Conservation (phyloP, 208 protist species). For the Willaertia magna region DNA sequence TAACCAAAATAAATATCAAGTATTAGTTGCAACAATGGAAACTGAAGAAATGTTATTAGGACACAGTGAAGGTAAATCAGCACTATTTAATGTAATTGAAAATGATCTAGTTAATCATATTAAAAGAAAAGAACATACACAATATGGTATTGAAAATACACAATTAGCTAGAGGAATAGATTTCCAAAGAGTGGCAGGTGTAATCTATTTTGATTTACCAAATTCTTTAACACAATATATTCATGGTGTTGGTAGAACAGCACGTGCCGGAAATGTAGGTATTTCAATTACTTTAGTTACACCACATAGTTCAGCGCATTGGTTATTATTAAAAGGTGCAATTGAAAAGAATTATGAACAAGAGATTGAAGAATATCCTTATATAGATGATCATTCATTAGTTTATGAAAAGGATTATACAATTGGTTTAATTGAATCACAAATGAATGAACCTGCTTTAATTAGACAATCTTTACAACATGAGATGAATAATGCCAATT, state of each 20-base stretch:
- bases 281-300: conserved; percentile 63
- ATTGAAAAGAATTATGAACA: background rate
- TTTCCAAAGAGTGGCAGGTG: conserved; percentile 50
- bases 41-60: too few species aligned
- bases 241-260: conserved; percentile 88
- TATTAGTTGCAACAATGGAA: background rate
- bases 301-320: background rate
- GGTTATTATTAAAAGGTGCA: background rate
- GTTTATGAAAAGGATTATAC: background rate
- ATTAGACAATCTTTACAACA: background rate
- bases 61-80: background rate
- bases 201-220: conserved; percentile 3
- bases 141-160: background rate
- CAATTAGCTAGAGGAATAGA: conserved; percentile 48
- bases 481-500: background rate
- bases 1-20: background rate
- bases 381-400: background rate
- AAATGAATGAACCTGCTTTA: background rate
- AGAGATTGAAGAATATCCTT: background rate
- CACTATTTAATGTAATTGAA: background rate
- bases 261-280: conserved; percentile 75
- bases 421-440: background rate
- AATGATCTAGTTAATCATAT: background rate
- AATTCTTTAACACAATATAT: conserved; percentile 66
- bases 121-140: background rate